Conservation (phyloP, 345 rosid species). For the Rhodamnia argentea region DNA sequence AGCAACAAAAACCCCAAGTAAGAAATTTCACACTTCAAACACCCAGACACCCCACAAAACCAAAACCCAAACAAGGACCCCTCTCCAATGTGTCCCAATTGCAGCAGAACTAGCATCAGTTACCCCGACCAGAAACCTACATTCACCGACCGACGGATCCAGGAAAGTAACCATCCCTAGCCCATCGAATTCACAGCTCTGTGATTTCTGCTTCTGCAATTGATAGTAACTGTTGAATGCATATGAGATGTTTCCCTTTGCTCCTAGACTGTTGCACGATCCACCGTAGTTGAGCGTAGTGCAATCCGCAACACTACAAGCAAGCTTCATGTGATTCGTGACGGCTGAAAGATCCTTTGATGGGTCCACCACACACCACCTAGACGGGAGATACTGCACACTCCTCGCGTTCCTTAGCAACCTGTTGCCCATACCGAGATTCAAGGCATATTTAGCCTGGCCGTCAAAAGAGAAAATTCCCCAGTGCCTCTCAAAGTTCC, state of each 20-base stretch:
- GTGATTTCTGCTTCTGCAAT: conserved; percentile 63
- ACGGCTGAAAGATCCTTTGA: conserved; percentile 49
- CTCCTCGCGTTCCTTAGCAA: conserved; percentile 54
- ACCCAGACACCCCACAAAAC: conserved; percentile 26
- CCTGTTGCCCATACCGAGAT: conserved; percentile 70
- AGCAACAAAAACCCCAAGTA: conserved; percentile 18
- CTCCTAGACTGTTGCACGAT: conserved; percentile 76
- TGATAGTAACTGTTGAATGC: conserved; percentile 97
- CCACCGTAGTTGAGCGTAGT: conserved; percentile 82
- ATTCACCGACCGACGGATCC: conserved; percentile 81
- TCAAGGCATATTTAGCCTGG: conserved; percentile 79
- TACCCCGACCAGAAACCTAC: conserved; percentile 89
- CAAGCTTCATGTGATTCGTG: conserved; percentile 62
- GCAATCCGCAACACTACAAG: conserved; percentile 84
- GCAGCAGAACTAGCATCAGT: conserved; percentile 37
- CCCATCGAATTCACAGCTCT: conserved; percentile 86
- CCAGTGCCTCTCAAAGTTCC: conserved; percentile 96
- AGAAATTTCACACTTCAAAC: conserved; percentile 20
- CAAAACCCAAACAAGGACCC: conserved; percentile 20
- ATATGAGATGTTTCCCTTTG: conserved; percentile 77
- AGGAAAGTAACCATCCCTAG: conserved; percentile 82
- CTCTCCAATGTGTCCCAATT: conserved; percentile 9
- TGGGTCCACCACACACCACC: conserved; percentile 95
- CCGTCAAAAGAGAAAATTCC: conserved; percentile 97
- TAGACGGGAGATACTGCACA: conserved; percentile 74